Evolutionary conservation across 805 yeast species (phyloP).

Genomic region (Wickerhamiella dianesei): DNA sequence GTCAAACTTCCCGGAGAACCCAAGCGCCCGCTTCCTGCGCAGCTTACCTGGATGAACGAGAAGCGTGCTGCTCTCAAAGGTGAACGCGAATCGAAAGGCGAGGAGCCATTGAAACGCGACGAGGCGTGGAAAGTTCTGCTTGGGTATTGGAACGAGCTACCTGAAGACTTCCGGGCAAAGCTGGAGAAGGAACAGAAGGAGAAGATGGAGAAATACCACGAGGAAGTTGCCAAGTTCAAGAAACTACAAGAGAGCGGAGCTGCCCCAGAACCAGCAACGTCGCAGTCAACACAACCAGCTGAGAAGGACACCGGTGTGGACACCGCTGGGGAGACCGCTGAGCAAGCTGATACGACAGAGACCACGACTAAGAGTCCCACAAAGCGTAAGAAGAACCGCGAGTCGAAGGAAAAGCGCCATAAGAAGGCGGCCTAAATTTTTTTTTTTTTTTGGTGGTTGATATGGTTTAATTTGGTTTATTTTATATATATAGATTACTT

Average conservation of each 20-base stretch:
- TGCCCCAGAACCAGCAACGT: constrained; percentile 8
- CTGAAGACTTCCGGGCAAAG: constrained; percentile 53
- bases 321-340: too few species aligned
- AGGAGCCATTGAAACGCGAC: constrained; percentile 52
- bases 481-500: too few species aligned
- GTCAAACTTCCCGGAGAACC: constrained; percentile 85
- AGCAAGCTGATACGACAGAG: too few species aligned
- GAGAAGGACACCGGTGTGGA: too few species aligned
- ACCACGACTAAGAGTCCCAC: neutral
- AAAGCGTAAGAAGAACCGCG: neutral
- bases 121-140: constrained; percentile 73
- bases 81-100: constrained; percentile 47
- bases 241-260: neutral
- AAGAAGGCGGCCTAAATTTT: neutral
- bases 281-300: constrained; percentile 15
- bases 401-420: neutral
- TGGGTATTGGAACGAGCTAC: constrained; percentile 60
- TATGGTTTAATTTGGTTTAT: too few species aligned
- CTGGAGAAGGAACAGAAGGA: constrained; percentile 47
- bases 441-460: too few species aligned
- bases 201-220: constrained; percentile 36
- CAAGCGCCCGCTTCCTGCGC: constrained; percentile 82
- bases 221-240: constrained; percentile 28
- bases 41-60: constrained; percentile 63
- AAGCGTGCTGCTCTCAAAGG: constrained; percentile 58